A percentile compares a stretch with the other conserved stretches of the same genome.
Conservation (phyloP, 306 rosid species). For the Oemleria cerasiformis region DNA sequence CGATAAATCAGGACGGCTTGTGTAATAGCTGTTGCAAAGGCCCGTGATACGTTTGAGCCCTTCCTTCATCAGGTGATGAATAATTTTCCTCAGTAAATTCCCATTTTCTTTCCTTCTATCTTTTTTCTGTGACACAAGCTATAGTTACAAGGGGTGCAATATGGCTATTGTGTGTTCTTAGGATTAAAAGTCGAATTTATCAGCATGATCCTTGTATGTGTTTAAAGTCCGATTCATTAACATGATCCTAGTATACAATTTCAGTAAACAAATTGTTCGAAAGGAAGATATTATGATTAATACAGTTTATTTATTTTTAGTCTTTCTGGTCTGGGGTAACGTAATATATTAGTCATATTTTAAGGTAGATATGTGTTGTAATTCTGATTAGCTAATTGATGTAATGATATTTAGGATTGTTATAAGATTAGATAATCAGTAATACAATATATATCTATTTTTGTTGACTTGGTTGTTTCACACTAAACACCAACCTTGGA, state of each 20-base stretch:
- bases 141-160: not conserved
- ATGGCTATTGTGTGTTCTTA: not conserved
- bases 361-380: not conserved
- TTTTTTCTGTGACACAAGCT: not conserved
- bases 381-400: not conserved
- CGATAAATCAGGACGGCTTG: conserved; percentile 80
- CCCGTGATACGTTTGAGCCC: conserved; percentile 94
- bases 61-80: conserved; percentile 83
- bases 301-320: not conserved
- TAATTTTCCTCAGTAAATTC: conserved; percentile 12
- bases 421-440: not conserved
- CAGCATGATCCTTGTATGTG: not conserved
- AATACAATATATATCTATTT: too few species aligned
- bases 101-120: conserved; percentile 6
- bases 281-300: not conserved
- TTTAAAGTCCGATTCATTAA: not conserved
- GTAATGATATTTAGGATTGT: not conserved
- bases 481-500: not conserved
- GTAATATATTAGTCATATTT: not conserved
- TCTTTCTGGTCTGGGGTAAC: not conserved
- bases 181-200: not conserved
- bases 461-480: too few species aligned
- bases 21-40: conserved; percentile 97
- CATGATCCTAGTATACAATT: not conserved
- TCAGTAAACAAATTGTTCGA: not conserved